Evolutionary conservation across 768 basidiomycete species (phyloP), one percentile per base, ranked within the genome.

Genomic region (Hemileccinum impolitum): DNA sequence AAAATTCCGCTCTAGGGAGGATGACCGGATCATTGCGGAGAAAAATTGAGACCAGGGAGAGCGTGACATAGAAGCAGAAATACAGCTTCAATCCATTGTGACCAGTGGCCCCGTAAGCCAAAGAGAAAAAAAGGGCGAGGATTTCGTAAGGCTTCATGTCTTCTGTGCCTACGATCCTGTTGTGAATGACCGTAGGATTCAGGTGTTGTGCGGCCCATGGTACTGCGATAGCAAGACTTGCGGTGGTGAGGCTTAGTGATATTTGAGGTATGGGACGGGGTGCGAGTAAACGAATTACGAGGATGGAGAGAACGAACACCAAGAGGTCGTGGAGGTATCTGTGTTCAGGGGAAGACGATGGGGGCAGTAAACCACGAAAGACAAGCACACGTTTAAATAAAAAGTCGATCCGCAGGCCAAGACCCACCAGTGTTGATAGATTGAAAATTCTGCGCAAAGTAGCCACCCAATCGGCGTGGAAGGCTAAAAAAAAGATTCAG

Each of bases 11-110:
- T 2, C 93, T 94, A 12, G 87, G 90, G 41, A 97, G 78, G 49
- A 96, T 90, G 63, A 98, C 81, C 0, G 94, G 94, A 68, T 97
- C 92, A 60, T 96, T 96, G 6, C 94, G 94, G n/a, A 96, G 74
- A 1, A 94, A 56, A 38, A 87, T 74, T 36, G 90, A 93, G 51
- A 85, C 74, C 13, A 79, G 62, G 12, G 89, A 85, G 62, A 95
- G 83, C 75, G 95, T 82, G 52, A 84, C 32, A 64, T 92, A 97
- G 64, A 96, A 87, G 55, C 85, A 86, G 28, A 87, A 63, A 67
- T 85, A 94, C 0, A 95, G 75, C 41, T 70, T 81, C 57, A 75
- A 74, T 17, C 89, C 90, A 25, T 82, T 81, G 6, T 73, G 66
- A 4, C 91, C 88, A 19, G 96, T 86, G 5, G 93, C 84, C 75